Evolutionary conservation across 2,329 filamentous ascomycete species (phyloP), one percentile per base, ranked within the genome.

Genomic region (Elsinoe necatrix): DNA sequence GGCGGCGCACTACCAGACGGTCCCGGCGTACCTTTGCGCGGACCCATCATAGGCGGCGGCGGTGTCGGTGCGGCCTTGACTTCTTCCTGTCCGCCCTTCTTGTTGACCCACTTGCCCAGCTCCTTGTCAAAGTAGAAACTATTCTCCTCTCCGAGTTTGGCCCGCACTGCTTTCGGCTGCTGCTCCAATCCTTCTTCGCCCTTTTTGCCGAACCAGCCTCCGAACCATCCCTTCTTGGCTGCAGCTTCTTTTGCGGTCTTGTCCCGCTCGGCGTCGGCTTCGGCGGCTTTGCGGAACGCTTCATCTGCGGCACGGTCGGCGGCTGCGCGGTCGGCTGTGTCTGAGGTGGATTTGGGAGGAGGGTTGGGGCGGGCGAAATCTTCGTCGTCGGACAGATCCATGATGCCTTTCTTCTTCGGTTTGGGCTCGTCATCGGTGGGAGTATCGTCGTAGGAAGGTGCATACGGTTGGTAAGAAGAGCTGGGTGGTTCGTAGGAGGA

Each of bases 51-150:
- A n/a, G 91, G 91, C 1, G 92, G 87, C 0, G 90, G 84, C 1
- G 84, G 83, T 47, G 75, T 73, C 23, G 75, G 68, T n/a, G 74
- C 71, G 21, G 77, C 68, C 27, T 79, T 75, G 61, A 82, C 80
- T 2, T 80, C 75, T 7, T 86, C 84, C 6, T 81, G 80, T 12
- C 75, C 75, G 11, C 85, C 85, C 69, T 95, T 96, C 77, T 96
- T 96, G 76, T 98, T 97, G 69, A 98, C 79, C 95, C 95, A 98
- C 69, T 93, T 90, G 76, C 95, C 95, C 54, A 95, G 80, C n/a
- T 96, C 88, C 1, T 90, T 87, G 67, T 98, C 93, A 66, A 93
- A 98, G 63, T 92, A 86, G 71, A 98, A 96, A 45, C 84, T 89
- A 70, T 83, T 95, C 67, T 93, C 83, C 71, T 98, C 95, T 60